Evolutionary conservation across 495 filamentous ascomycete genomes (phyloP).

Genomic region (Neurospora sp.): DNA sequence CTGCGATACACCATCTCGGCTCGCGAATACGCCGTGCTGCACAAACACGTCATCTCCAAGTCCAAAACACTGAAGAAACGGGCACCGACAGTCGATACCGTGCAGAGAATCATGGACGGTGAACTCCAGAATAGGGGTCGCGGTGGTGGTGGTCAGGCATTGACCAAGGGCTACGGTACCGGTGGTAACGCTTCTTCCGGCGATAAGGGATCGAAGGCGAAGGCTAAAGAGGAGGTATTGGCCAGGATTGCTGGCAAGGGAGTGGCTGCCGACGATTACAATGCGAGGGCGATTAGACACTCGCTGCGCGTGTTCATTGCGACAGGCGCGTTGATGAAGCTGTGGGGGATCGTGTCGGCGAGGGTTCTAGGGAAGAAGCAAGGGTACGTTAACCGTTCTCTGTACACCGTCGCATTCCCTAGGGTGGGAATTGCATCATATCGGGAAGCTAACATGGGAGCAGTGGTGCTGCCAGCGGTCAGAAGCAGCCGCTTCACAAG

Average conservation of each 20-base stretch:
- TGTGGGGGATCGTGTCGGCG: constrained; percentile 50
- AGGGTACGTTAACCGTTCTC: constrained; percentile 23
- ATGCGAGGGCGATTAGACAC: constrained; percentile 66
- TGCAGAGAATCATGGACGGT: constrained; percentile 39
- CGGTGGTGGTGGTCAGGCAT: constrained; percentile 2
- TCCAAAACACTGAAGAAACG: constrained; percentile 49
- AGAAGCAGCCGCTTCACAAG: constrained; percentile 48
- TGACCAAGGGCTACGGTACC: neutral
- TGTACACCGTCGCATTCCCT: no score
- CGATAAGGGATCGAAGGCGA: constrained; percentile 5
- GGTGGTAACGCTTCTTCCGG: neutral
- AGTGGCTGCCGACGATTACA: constrained; percentile 53
- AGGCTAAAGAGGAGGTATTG: constrained; percentile 10
- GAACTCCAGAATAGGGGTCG: constrained; percentile 3
- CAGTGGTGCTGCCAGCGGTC: neutral
- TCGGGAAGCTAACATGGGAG: neutral
- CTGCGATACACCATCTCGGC: constrained; percentile 75
- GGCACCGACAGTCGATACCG: constrained; percentile 43
- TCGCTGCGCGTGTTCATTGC: constrained; percentile 67
- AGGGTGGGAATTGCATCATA: no score
- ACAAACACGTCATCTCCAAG: constrained; percentile 65
- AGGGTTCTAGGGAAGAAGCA: constrained; percentile 33
- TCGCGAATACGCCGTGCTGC: constrained; percentile 73
- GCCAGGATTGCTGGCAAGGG: neutral
- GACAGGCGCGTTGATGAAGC: constrained; percentile 58